phyloP scores from a whole-genome alignment of 2,329 filamentous ascomycete genomes.

The Cercospora sojina region DNA sequence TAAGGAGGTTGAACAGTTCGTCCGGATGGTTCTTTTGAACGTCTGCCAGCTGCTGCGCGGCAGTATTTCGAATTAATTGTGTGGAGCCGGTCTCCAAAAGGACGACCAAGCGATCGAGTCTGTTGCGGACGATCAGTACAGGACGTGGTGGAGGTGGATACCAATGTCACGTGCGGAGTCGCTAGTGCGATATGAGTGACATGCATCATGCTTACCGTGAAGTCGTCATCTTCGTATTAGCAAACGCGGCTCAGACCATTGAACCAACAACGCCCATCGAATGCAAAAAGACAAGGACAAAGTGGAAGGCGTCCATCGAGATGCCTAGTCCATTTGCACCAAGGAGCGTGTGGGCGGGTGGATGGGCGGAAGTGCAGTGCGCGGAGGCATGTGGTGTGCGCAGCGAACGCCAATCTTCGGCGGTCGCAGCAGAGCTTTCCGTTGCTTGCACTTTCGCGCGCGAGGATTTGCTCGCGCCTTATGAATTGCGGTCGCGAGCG shows the following conservation, averaged over 20 bases:
- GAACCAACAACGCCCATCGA: not conserved
- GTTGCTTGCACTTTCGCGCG: not conserved
- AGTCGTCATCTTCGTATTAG: constrained; percentile 11
- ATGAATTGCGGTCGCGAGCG: not conserved
- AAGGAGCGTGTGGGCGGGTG: not conserved
- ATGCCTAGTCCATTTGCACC: not conserved
- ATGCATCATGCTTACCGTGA: constrained; percentile 16
- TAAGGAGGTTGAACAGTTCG: constrained; percentile 92
- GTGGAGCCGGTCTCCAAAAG: constrained; percentile 97
- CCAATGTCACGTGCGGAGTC: constrained; percentile 6
- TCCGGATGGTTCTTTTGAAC: constrained; percentile 98
- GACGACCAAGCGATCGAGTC: constrained; percentile 55
- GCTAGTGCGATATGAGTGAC: constrained; percentile 12
- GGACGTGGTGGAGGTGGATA: not conserved
- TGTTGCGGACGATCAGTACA: constrained; percentile 24
- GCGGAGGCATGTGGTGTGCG: constrained; percentile 6
- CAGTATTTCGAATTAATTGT: constrained; percentile 91
- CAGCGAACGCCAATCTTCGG: not conserved
- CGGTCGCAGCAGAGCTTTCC: constrained; percentile 1
- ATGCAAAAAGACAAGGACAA: constrained; percentile 5
- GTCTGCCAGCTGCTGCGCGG: constrained; percentile 93
- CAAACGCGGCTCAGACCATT: constrained; percentile 2
- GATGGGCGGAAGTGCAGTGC: not conserved
- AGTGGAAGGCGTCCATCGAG: constrained; percentile 8
- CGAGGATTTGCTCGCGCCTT: not conserved